A percentile compares a stretch with the other conserved stretches of the same genome.
These are phyloP conservation scores for Chaetomium strumarium DNA, from an alignment of 2,329 filamentous ascomycete genomes.

Conservation along the genomic window DNA sequence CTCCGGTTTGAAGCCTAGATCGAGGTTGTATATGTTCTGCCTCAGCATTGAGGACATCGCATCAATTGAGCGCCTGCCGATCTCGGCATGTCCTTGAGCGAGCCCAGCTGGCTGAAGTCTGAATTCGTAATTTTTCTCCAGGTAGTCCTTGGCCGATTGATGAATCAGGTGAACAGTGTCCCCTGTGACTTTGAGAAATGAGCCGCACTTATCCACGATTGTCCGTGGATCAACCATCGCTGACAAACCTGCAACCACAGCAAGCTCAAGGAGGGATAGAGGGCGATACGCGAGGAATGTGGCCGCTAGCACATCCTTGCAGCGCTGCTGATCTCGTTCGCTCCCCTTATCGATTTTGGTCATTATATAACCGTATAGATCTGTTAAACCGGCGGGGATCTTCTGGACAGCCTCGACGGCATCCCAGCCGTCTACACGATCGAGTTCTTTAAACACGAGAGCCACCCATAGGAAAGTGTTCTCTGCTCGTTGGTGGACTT, in stretches of 20 bases:
- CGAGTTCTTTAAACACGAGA: conserved; percentile 31
- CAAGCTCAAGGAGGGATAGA: conserved; percentile 21
- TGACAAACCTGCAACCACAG: conserved; percentile 15
- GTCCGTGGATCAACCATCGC: conserved; percentile 2
- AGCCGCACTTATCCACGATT: conserved; percentile 28
- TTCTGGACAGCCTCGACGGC: conserved; percentile 17
- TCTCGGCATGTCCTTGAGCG: conserved; percentile 15
- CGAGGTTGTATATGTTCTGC: conserved; percentile 19
- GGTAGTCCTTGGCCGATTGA: conserved; percentile 30
- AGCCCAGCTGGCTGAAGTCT: conserved; percentile 7
- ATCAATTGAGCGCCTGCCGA: conserved; percentile 11
- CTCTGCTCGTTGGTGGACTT: conserved; percentile 27
- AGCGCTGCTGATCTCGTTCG: conserved; percentile 15
- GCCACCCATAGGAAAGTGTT: conserved; percentile 37
- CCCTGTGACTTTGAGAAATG: conserved; percentile 28
- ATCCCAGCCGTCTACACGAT: conserved; percentile 16
- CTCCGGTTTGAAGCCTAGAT: conserved; percentile 12
- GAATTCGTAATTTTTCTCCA: conserved; percentile 13
- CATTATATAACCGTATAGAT: conserved; percentile 28
- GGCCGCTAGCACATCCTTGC: conserved; percentile 19
- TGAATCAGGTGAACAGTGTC: conserved; percentile 27
- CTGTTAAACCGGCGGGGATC: conserved; percentile 23
- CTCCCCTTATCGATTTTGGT: conserved; percentile 11
- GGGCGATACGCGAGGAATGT: conserved; percentile 20
- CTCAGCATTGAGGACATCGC: conserved; percentile 16